Evolutionary conservation across 2,329 filamentous ascomycete genomes (phyloP).

Genomic region (Fusarium graminum): DNA sequence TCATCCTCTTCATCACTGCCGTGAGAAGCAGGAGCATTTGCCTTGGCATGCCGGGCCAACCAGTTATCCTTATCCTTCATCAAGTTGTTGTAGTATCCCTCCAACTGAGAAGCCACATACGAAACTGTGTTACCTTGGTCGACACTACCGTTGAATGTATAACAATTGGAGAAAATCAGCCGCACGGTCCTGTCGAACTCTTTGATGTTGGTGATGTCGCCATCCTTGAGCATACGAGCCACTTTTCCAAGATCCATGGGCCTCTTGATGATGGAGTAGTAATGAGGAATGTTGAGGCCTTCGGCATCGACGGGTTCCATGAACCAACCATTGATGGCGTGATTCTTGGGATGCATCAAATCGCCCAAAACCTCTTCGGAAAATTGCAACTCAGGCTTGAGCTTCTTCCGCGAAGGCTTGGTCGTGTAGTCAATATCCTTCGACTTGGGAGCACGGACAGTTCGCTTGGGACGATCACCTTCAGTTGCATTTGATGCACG

Average conservation of each 20-base stretch:
- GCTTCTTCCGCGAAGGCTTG: slow-evolving; percentile 85
- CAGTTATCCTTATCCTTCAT: slow-evolving; percentile 86
- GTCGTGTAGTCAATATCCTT: slow-evolving; percentile 91
- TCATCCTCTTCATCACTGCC: slow-evolving; percentile 74
- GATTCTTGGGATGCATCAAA: slow-evolving; percentile 80
- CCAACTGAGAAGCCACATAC: slow-evolving; percentile 76
- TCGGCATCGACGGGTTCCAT: slow-evolving; percentile 90
- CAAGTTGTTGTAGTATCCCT: slow-evolving; percentile 79
- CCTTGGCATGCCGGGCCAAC: slow-evolving; percentile 78
- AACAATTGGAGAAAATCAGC: slow-evolving; percentile 90
- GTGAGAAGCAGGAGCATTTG: slow-evolving; percentile 68
- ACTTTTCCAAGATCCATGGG: slow-evolving; percentile 96
- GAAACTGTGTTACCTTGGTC: slow-evolving; percentile 77
- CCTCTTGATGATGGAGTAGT: slow-evolving; percentile 94
- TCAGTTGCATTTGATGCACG: slow-evolving; percentile 85
- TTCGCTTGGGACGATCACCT: slow-evolving; percentile 86
- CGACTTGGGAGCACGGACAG: slow-evolving; percentile 90
- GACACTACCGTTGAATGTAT: slow-evolving; percentile 81
- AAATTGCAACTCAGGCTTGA: slow-evolving; percentile 89
- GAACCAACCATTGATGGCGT: slow-evolving; percentile 78
- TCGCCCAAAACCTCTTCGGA: slow-evolving; percentile 86
- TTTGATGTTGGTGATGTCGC: slow-evolving; percentile 83
- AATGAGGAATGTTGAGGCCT: slow-evolving; percentile 91
- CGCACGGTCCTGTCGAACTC: slow-evolving; percentile 88
- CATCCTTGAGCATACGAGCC: slow-evolving; percentile 78